A percentile compares a stretch with the other conserved stretches of the same genome.
phyloP scores from a whole-genome alignment of 2,329 filamentous ascomycete genomes.

The Ceratocystis smalleyi region DNA sequence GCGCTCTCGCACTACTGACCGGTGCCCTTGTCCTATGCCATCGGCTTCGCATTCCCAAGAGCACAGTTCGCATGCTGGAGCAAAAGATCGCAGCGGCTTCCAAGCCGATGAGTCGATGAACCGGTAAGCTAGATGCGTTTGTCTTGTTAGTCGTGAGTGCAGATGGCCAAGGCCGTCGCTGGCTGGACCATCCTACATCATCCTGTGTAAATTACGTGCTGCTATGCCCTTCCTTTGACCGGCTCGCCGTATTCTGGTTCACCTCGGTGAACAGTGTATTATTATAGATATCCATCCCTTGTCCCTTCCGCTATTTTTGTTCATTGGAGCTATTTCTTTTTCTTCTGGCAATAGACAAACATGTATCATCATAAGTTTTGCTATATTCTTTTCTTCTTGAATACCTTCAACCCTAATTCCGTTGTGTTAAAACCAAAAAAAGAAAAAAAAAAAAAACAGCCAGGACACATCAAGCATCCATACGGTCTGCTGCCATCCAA shows the following conservation, averaged over 20 bases:
- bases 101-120: conserved; percentile 15
- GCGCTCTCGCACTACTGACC: conserved; percentile 69
- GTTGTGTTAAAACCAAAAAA: not conserved
- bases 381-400: conserved; percentile 12
- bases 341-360: not conserved
- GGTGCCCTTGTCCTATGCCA: conserved; percentile 67
- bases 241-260: not conserved
- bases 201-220: not conserved
- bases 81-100: conserved; percentile 26
- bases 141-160: not conserved
- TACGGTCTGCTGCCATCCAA: not conserved
- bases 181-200: not conserved
- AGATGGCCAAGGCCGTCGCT: not conserved
- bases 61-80: conserved; percentile 45
- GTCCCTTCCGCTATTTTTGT: not conserved
- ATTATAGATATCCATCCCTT: not conserved
- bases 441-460: not conserved
- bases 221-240: not conserved
- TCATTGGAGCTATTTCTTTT: no score
- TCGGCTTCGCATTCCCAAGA: conserved; percentile 56
- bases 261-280: not conserved
- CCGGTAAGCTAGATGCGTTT: conserved; percentile 1
- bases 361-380: not conserved
- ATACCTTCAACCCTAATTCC: conserved; percentile 15
- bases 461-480: not conserved